Base-by-base conservation (phyloP, 768 basidiomycete species). In the Psilocybe cyanescens region DNA sequence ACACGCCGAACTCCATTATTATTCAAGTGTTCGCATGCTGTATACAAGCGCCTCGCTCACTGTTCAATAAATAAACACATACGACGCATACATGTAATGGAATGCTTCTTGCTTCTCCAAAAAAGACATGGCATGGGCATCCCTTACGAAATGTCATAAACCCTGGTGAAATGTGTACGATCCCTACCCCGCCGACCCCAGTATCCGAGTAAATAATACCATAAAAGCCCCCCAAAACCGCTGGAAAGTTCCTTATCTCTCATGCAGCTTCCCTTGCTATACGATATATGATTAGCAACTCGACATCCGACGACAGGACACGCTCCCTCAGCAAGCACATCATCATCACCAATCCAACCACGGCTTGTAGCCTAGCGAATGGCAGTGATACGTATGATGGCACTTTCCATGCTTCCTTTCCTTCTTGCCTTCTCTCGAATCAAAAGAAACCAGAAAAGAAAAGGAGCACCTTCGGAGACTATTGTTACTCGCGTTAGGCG, bases 211-310 rank as follows among this genome's bases (percentile, higher is more conserved):
- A 50, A 50, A 46, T 60, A 54, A 45, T 58, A 46, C 59, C 59
- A 54, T 55, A 46, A 46, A 48, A 16, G 39, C 39, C 51, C 14
- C 28, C 24, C 44, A 46, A 31, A 14, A 60, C 17, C 33, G 33
- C 29, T 58, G 48, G 50, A 41, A 59, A 28, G 39, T 59, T 53
- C 57, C 51, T 60, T 60, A 60, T 60, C 59, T 60, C 41, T 33
- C 33, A 54, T 33, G 44, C 31, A 54, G 46, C 37, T 44, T 47
- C 53, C 51, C 33, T 35, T 35, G 11, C 35, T 52, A 41, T 49
- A 52, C 14, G 16, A 51, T 12, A 46, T 54, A 60, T 54, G 59
- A 60, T 60, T 60, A 60, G 59, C 33, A 35, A 55, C 51, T 51
- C 54, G 59, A 54, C 59, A 60, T 24, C 37, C 51, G 17, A 59